These are phyloP conservation scores for Lasiodiplodia hormozganensis DNA, from an alignment of 2,329 filamentous ascomycete species.

Conservation along the genomic window DNA sequence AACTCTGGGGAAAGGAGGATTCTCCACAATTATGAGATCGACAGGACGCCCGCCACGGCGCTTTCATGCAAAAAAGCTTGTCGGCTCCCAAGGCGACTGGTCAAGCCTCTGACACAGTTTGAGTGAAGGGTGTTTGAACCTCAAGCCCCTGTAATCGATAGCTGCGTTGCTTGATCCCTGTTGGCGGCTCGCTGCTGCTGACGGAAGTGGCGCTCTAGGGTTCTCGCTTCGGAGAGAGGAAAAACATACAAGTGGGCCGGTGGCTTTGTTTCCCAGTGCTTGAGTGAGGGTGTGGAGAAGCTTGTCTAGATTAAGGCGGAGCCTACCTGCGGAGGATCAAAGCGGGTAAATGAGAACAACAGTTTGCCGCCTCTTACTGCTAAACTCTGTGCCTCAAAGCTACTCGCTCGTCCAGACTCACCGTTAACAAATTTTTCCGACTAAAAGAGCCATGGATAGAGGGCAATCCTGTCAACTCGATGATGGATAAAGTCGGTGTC, in stretches of 20 bases:
- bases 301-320: conserved; percentile 3
- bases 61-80: conserved; percentile 21
- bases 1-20: not conserved
- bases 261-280: not conserved
- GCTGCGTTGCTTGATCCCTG: not conserved
- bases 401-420: no score
- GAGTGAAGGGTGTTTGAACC: not conserved
- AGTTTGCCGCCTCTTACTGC: not conserved
- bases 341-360: not conserved
- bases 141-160: not conserved
- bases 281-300: conserved; percentile 1
- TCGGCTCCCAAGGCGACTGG: conserved; percentile 1
- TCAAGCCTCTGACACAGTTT: conserved; percentile 17
- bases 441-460: not conserved
- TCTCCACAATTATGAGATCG: conserved; percentile 13
- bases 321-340: not conserved
- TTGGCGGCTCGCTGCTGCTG: not conserved
- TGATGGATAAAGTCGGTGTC: not conserved
- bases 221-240: not conserved
- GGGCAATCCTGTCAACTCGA: not conserved
- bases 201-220: not conserved
- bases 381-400: not conserved
- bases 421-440: not conserved
- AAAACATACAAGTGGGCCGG: not conserved
- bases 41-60: conserved; percentile 4